phyloP scores from a whole-genome alignment of 1,284 basidiomycete species.

The Ceratobasidium sp. region DNA sequence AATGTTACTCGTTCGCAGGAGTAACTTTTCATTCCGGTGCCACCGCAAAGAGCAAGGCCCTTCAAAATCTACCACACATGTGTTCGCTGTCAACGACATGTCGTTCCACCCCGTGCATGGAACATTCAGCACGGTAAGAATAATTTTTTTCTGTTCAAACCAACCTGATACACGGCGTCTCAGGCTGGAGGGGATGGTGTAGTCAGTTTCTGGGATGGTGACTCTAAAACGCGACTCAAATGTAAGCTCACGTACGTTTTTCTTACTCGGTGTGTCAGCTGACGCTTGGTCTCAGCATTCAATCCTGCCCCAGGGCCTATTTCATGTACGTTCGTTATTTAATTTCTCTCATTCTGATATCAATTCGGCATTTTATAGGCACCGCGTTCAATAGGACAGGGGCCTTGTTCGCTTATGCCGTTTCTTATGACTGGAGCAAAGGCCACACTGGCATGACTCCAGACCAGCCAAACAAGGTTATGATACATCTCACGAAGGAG shows the following conservation, averaged over 20 bases:
- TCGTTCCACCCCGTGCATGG: constrained; percentile 92
- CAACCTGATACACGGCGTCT: background rate
- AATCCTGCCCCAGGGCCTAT: constrained; percentile 74
- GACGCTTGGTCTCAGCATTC: constrained; percentile 58
- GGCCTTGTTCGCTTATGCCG: constrained; percentile 48
- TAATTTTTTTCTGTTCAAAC: constrained; percentile 51
- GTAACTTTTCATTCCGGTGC: constrained; percentile 97
- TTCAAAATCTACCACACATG: constrained; percentile 76
- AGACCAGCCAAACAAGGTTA: constrained; percentile 81
- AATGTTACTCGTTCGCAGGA: constrained; percentile 53
- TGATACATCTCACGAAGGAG: constrained; percentile 89
- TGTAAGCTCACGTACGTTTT: constrained; percentile 57
- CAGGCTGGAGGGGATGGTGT: constrained; percentile 38
- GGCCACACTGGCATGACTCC: constrained; percentile 88
- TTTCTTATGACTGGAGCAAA: constrained; percentile 91
- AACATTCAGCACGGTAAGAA: constrained; percentile 92
- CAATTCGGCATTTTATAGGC: constrained; percentile 50
- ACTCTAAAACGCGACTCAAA: constrained; percentile 86
- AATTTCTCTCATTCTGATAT: too few species aligned
- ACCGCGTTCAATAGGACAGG: constrained; percentile 86
- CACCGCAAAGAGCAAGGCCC: constrained; percentile 79
- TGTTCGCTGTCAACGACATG: constrained; percentile 92
- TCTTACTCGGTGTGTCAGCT: constrained; percentile 5
- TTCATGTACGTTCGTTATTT: constrained; percentile 50
- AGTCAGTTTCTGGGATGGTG: constrained; percentile 78